These are phyloP conservation scores for Aurifilum marmelostoma DNA, from an alignment of 2,329 filamentous ascomycete genomes.

Conservation along the genomic window DNA sequence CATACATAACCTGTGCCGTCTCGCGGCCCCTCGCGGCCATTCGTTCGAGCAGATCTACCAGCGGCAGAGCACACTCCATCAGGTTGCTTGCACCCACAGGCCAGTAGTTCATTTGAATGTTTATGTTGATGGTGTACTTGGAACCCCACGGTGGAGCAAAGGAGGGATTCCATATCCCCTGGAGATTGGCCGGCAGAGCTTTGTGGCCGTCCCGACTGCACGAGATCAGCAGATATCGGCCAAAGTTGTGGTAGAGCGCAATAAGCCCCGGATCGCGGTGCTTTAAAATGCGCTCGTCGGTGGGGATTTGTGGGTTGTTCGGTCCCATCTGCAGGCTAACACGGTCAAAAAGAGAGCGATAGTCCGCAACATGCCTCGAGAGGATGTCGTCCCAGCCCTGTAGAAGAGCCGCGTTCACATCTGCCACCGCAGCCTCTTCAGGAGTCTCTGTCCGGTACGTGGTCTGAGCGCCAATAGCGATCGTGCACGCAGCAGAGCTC, in stretches of 20 bases:
- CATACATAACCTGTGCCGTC: constrained; percentile 40
- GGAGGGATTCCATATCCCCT: constrained; percentile 49
- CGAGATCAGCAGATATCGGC: constrained; percentile 44
- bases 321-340: constrained; percentile 34
- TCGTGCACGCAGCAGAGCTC: constrained; percentile 40
- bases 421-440: constrained; percentile 34
- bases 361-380: constrained; percentile 32
- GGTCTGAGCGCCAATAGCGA: constrained; percentile 45
- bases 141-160: constrained; percentile 50
- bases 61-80: constrained; percentile 41
- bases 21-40: constrained; percentile 40
- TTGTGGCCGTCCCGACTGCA: constrained; percentile 36
- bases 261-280: constrained; percentile 33
- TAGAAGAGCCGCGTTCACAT: constrained; percentile 33
- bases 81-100: constrained; percentile 37
- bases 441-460: constrained; percentile 41
- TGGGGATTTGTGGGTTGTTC: constrained; percentile 30
- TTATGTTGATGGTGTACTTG: constrained; percentile 57
- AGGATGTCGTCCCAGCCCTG: constrained; percentile 31
- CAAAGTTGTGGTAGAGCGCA: constrained; percentile 43
- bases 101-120: constrained; percentile 59
- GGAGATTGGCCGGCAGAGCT: constrained; percentile 46
- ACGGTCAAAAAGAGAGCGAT: constrained; percentile 32
- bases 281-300: constrained; percentile 30
- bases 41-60: constrained; percentile 45